phyloP scores from a whole-genome alignment of 441 rosid species.

The Geranium incanum region DNA sequence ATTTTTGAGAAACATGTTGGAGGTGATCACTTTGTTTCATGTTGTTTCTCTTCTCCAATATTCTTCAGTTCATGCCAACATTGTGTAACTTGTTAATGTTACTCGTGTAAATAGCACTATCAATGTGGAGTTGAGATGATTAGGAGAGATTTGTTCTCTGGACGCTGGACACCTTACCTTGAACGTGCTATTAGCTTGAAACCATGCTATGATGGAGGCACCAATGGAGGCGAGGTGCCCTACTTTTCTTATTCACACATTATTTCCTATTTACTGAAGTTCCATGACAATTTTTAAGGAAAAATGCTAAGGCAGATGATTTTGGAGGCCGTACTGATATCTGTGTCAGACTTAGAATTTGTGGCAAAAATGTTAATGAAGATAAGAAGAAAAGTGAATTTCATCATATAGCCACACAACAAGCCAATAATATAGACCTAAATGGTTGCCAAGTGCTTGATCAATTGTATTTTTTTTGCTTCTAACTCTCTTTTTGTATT shows the following conservation, averaged over 20 bases:
- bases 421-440: not conserved
- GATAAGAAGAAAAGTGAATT: not conserved
- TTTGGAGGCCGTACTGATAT: not conserved
- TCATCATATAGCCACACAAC: not conserved
- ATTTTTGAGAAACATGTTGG: slow-evolving; percentile 95
- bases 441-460: not conserved
- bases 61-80: not conserved
- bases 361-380: not conserved
- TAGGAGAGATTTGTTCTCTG: slow-evolving; percentile 87
- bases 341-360: not conserved
- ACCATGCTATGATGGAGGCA: slow-evolving; percentile 93
- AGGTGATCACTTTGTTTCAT: slow-evolving; percentile 41
- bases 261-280: not conserved
- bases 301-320: not conserved
- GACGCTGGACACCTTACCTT: slow-evolving; percentile 97
- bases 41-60: not conserved
- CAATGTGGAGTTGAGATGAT: slow-evolving; percentile 99
- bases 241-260: slow-evolving; percentile 4
- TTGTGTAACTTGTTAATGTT: slow-evolving; percentile 7
- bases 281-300: not conserved
- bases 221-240: slow-evolving; percentile 91
- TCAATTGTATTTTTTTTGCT: not conserved
- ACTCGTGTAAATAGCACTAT: slow-evolving; percentile 51
- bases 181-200: slow-evolving; percentile 92
- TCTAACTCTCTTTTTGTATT: not conserved